Evolutionary conservation across 2,329 filamentous ascomycete species (phyloP).

Genomic region (Cladorrhinum sp.): DNA sequence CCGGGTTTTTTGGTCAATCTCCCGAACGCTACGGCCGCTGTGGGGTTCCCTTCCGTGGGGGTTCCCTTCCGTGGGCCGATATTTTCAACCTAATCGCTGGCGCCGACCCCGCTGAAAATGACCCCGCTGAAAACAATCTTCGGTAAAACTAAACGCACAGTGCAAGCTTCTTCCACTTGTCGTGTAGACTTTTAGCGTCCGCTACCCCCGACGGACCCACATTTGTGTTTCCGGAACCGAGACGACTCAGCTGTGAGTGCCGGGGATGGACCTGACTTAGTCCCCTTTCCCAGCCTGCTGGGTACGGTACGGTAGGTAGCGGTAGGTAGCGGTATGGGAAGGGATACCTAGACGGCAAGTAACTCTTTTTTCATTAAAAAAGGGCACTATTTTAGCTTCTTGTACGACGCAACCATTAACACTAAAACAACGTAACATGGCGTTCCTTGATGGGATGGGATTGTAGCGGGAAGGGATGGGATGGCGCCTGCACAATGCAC

Average conservation of each 20-base stretch:
- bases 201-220: not conserved
- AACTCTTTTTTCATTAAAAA: too few relatives aligned
- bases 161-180: too few relatives aligned
- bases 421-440: not conserved
- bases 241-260: not conserved
- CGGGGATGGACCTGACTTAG: not conserved
- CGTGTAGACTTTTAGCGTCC: not conserved
- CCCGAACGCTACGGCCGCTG: too few relatives aligned
- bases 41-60: too few relatives aligned
- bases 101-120: too few relatives aligned
- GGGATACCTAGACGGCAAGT: not conserved
- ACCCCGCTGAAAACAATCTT: too few relatives aligned
- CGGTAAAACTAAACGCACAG: not conserved
- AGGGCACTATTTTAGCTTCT: constrained; percentile 4
- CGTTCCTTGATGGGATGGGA: not conserved
- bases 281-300: not conserved
- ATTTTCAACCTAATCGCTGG: not conserved
- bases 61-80: not conserved
- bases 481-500: not conserved
- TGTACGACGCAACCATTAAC: constrained; percentile 12
- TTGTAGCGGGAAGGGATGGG: not conserved
- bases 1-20: too few relatives aligned
- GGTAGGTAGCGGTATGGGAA: not conserved
- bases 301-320: not conserved
- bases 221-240: too few relatives aligned